Conservation (phyloP, 257 asterid species). For the Lycium barbarum region DNA sequence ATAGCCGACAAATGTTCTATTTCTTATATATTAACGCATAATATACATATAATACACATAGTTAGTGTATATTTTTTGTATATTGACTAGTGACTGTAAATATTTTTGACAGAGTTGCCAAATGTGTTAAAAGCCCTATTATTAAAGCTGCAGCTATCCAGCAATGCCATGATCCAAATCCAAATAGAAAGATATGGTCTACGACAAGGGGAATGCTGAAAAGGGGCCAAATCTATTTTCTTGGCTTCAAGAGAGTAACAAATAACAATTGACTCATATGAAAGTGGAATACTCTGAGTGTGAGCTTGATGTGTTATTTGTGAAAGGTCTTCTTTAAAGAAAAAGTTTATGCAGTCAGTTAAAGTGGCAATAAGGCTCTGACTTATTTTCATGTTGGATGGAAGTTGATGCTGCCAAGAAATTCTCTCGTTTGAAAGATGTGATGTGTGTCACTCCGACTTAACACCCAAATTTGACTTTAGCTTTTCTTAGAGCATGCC, state of each 20-base stretch:
- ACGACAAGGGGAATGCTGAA: not conserved
- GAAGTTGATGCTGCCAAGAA: constrained; percentile 33
- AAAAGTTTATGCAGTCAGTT: not conserved
- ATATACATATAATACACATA: too few relatives aligned
- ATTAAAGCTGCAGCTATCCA: not conserved
- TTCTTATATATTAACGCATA: too few relatives aligned
- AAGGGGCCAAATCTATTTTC: not conserved
- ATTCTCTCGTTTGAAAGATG: constrained; percentile 6
- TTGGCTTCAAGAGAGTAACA: not conserved
- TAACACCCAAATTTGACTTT: constrained; percentile 23
- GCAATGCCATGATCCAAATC: not conserved
- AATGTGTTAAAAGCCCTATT: too few relatives aligned
- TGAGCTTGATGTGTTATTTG: not conserved
- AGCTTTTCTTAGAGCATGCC: not conserved
- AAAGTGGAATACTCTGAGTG: not conserved
- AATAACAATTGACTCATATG: not conserved
- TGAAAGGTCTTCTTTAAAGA: not conserved
- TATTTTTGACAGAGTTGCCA: too few relatives aligned
- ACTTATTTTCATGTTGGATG: constrained; percentile 1
- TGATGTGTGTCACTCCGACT: constrained; percentile 24
- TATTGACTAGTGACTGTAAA: too few relatives aligned
- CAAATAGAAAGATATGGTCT: not conserved
- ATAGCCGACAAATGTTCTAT: too few relatives aligned
- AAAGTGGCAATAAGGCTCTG: constrained; percentile 30
- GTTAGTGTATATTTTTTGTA: too few relatives aligned